phyloP scores from a whole-genome alignment of 164 flowering plant genomes.

The Dillenia turbinata region DNA sequence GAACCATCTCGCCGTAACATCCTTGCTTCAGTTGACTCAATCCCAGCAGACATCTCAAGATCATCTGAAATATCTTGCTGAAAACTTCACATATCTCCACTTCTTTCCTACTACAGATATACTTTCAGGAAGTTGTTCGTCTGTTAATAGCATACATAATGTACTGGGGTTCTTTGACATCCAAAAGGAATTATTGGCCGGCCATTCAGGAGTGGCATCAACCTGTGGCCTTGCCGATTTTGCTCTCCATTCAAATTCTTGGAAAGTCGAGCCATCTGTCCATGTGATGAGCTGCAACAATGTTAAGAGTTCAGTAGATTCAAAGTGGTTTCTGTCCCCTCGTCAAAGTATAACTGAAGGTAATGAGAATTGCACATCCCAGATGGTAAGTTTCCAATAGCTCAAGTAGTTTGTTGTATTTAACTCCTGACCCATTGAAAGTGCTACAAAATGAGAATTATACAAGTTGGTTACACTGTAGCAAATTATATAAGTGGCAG shows the following conservation, averaged over 20 bases:
- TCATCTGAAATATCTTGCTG: conserved; percentile 16
- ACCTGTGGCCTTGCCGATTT: conserved; percentile 1
- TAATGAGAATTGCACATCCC: not conserved
- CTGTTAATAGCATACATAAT: conserved; percentile 7
- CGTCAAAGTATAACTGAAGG: not conserved
- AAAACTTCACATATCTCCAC: conserved; percentile 8
- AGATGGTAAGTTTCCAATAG: conserved; percentile 1
- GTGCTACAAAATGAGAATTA: not conserved
- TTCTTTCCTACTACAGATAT: conserved; percentile 11
- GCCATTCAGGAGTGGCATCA: conserved; percentile 1
- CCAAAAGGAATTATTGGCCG: conserved; percentile 4
- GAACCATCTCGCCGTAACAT: not conserved
- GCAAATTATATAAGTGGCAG: not conserved
- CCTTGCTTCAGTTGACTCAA: conserved; percentile 10
- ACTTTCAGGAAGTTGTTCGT: conserved; percentile 6
- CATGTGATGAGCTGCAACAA: conserved; percentile 10
- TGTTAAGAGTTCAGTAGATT: conserved; percentile 4
- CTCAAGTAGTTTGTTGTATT: conserved; percentile 15
- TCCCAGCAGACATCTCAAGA: conserved; percentile 9
- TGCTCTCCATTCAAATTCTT: conserved; percentile 9
- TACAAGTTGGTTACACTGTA: not conserved
- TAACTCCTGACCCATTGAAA: not conserved
- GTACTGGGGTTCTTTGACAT: conserved; percentile 9
- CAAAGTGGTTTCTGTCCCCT: conserved; percentile 1
- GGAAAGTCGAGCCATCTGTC: conserved; percentile 9